Evolutionary conservation across 75 land plant genomes (phyloP).

Genomic region (Larix kaempferi): DNA sequence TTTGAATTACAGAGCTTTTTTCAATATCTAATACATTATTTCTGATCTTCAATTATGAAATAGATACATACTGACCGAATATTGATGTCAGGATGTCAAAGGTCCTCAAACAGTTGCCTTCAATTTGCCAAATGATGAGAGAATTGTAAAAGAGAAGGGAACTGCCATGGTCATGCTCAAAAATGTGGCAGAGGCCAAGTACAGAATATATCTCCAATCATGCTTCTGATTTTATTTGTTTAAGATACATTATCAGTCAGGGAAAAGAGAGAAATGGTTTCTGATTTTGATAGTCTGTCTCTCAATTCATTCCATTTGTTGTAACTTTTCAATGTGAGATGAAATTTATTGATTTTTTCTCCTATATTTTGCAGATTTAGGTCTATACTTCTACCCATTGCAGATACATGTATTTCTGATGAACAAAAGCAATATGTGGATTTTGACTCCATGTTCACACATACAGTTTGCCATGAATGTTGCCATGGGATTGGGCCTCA

Average conservation of each 20-base stretch:
- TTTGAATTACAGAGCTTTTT: no score
- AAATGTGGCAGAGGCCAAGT: constrained; percentile 96
- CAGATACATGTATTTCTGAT: constrained; percentile 60
- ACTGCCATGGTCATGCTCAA: constrained; percentile 96
- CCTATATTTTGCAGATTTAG: constrained; percentile 60
- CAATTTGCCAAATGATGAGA: constrained; percentile 98
- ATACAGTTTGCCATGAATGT: constrained; percentile 96
- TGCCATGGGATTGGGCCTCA: constrained; percentile 99
- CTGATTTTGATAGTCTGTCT: not conserved
- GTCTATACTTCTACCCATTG: constrained; percentile 85
- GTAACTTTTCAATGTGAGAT: not conserved
- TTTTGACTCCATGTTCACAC: constrained; percentile 93
- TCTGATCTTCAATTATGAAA: no score
- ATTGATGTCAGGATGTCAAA: constrained; percentile 72
- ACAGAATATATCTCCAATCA: not conserved
- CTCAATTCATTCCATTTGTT: not conserved
- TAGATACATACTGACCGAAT: no score
- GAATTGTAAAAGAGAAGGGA: constrained; percentile 87
- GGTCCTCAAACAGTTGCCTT: constrained; percentile 99
- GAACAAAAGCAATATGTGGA: constrained; percentile 71
- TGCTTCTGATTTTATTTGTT: constrained; percentile 3
- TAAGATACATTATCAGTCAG: not conserved
- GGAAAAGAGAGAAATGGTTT: not conserved
- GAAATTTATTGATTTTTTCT: not conserved
- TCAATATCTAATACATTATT: no score